Evolutionary conservation across 805 yeast genomes (phyloP).

Genomic region (Naumovozyma baii): DNA sequence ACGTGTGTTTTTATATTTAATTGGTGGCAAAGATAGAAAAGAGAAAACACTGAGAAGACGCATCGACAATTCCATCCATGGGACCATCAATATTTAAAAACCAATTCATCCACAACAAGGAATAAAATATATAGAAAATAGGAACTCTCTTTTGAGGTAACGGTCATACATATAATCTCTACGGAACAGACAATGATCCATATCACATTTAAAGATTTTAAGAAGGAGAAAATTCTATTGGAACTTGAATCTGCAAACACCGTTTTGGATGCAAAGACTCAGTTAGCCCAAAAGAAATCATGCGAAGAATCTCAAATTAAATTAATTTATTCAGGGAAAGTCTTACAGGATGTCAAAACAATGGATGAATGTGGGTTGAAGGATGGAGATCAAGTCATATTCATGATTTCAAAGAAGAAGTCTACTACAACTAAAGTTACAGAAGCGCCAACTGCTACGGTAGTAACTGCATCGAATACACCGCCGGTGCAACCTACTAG

Average conservation of each 20-base stretch:
- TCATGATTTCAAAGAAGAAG: slow-evolving; percentile 68
- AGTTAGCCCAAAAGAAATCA: slow-evolving; percentile 56
- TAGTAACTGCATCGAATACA: slow-evolving; percentile 17
- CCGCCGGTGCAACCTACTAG: too few species aligned
- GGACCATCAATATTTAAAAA: too few species aligned
- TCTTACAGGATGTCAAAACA: slow-evolving; percentile 73
- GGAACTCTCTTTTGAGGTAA: too few species aligned
- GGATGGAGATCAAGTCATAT: slow-evolving; percentile 78
- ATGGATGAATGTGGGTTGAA: slow-evolving; percentile 66
- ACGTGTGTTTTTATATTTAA: too few species aligned
- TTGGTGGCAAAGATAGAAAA: too few species aligned
- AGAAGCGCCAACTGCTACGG: slow-evolving; percentile 17
- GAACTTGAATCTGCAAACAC: slow-evolving; percentile 64
- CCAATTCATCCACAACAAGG: too few species aligned
- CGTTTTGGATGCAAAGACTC: slow-evolving; percentile 61
- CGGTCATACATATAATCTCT: too few species aligned
- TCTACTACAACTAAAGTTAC: slow-evolving; percentile 22
- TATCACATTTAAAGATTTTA: slow-evolving; percentile 68
- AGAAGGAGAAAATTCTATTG: slow-evolving; percentile 76
- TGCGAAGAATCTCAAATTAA: slow-evolving; percentile 70
- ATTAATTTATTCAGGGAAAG: slow-evolving; percentile 87
- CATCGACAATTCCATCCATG: too few species aligned
- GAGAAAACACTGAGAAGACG: too few species aligned
- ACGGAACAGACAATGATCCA: slow-evolving; percentile 11
- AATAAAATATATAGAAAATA: too few species aligned